Base-by-base conservation (phyloP, 2,329 filamentous ascomycete species). In the Aspergillus proliferans region DNA sequence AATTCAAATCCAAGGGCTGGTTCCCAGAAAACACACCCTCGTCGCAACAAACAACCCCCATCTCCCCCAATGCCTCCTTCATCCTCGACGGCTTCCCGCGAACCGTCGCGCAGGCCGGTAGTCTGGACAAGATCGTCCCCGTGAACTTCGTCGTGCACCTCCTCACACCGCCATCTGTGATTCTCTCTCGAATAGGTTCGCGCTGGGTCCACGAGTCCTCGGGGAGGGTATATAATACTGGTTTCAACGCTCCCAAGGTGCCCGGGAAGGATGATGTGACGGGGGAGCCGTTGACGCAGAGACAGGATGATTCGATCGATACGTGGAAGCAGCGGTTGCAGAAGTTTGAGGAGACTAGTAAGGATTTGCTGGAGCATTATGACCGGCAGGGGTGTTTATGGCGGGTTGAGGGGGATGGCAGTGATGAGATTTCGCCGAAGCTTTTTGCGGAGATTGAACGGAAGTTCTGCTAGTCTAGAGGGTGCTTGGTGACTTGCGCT, bases 11-110 rank as follows among this genome's bases (percentile, higher is more conserved):
- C 38, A 87, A 88, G 53, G 89, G 90, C 57, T 97, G 92, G 92
- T 80, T 96, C 50, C 76, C 75, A 26, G 64, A 34, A 22, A 45
- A 66, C 69, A 55, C 44, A 71, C 73, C 9, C 66, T 76, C 46
- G 70, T 77, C 52, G 61, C 65, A 22, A 55, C 70, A 49, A 64
- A 64, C 50, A 60, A 19, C 18, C 18, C 66, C 84, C 44, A 80
- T 93, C 39, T 79, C 86, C 54, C 87, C 90, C 0, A 75, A 82
- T 1, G 89, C 90, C 7, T 95, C 90, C 1, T 97, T 96, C 69
- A 87, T 98, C 55, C 85, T 98, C 47, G 93, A 98, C 67, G 93
- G 93, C 14, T 98, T 97, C 70, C 93, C 93, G 2, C 86, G 93
- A 56, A 98, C 88, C 6, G 86, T 87, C 1, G 66, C 75, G 3